Evolutionary conservation across 495 filamentous ascomycete species (phyloP), one percentile per base, ranked within the genome.

Genomic region (Stereocaulon alpinum): DNA sequence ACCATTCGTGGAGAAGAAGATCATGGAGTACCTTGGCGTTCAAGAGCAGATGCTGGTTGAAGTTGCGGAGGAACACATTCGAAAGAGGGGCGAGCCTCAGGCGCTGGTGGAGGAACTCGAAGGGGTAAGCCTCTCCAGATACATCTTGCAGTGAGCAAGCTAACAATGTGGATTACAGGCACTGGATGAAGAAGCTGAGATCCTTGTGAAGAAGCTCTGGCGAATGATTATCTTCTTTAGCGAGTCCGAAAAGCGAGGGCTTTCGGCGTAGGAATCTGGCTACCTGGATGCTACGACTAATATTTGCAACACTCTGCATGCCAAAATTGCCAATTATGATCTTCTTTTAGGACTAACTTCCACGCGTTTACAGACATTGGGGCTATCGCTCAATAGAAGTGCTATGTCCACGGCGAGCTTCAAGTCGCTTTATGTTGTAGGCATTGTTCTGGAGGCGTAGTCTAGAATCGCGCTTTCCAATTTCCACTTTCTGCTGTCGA

Each of bases 211-310:
- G 80, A 97, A 96, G 73, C 79, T 98, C 30, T 98, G 93, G 93
- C 82, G 93, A 48, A 94, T 97, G 91, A 81, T 96, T 52, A 96
- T 97, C 70, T 97, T 96, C 85, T 97, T 91, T 66, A 92, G 88
- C 29, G 93, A 98, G 73, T 86, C 84, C 66, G 93, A 95, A 81
- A 95, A 93, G 76, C 80, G 89, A 58, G 92, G 93, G 1, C 73
- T 94, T 41, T 88, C 87, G 29, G 82, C 82, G 22, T 62, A 54
- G 40, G 12, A 6, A 34, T 11, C 22, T 40, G 11, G 0, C 34
- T 34, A 30, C 12, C 10, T 17, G n/a, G 32, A 4, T 5, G 18
- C 20, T 34, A n/a, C 34, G 44, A 10, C 40, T 32, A 29, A 14
- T 29, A 56, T 18, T 5, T 3, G 20, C 3, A 44, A 17, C 3